phyloP scores from a whole-genome alignment of 768 basidiomycete genomes.

The Terana coerulea region DNA sequence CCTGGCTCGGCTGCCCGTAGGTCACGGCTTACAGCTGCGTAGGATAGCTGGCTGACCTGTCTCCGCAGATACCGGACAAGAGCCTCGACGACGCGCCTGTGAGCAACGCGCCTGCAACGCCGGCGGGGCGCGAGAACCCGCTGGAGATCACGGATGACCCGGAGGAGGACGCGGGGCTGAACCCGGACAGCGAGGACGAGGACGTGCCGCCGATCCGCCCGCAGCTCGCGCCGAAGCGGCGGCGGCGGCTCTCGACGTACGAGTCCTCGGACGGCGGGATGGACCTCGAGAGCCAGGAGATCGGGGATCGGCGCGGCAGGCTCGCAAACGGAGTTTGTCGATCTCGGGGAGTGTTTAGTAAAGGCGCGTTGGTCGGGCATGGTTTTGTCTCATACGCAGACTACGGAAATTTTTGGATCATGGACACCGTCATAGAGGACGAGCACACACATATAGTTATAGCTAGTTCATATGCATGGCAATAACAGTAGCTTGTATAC shows the following conservation, averaged over 20 bases:
- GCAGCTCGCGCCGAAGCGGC: constrained; percentile 9
- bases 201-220: constrained; percentile 7
- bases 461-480: constrained; percentile 5
- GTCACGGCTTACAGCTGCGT: constrained; percentile 19
- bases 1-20: constrained; percentile 55
- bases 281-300: constrained; percentile 43
- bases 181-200: constrained; percentile 18
- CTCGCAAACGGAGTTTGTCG: too few relatives aligned
- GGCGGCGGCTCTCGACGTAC: constrained; percentile 45
- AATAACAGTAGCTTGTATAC: neutral
- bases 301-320: constrained; percentile 35
- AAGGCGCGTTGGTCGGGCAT: neutral
- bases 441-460: constrained; percentile 26
- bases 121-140: neutral
- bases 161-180: constrained; percentile 8
- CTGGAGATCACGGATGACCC: too few relatives aligned
- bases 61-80: constrained; percentile 40
- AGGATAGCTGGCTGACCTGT: neutral
- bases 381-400: neutral
- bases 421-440: too few relatives aligned
- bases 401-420: constrained; percentile 48
- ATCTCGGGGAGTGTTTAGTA: too few relatives aligned
- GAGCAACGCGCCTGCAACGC: constrained; percentile 13
- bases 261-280: constrained; percentile 44
- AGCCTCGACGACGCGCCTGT: constrained; percentile 27